phyloP scores from a whole-genome alignment of 129 eudicot genomes.

The Artemisia annua region DNA sequence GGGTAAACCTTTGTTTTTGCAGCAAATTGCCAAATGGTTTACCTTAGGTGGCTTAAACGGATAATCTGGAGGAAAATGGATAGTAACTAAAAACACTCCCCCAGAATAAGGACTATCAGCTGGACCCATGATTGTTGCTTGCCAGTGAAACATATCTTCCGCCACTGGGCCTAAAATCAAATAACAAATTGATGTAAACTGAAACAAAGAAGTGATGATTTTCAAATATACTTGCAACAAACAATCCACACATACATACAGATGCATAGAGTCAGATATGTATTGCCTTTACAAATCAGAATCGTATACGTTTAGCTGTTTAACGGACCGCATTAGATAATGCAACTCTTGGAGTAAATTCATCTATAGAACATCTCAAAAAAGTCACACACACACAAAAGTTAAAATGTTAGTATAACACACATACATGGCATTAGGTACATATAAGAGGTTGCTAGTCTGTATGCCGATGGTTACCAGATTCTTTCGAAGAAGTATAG shows the following conservation, averaged over 20 bases:
- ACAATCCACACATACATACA: neutral
- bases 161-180: slow-evolving; percentile 65
- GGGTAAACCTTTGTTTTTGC: neutral
- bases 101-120: slow-evolving; percentile 77
- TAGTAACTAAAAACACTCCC: slow-evolving; percentile 68
- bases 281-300: neutral
- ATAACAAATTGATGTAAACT: neutral
- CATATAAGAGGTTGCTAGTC: no score
- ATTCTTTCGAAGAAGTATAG: no score
- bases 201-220: slow-evolving; percentile 1
- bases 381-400: no score
- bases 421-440: no score
- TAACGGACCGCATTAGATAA: no score
- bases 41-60: slow-evolving; percentile 88
- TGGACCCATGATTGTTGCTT: slow-evolving; percentile 82
- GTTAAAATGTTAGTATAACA: no score
- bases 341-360: no score
- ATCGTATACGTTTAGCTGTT: no score
- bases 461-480: no score
- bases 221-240: neutral
- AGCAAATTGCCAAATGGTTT: neutral
- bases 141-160: slow-evolving; percentile 87
- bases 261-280: neutral
- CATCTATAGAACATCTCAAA: no score
- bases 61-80: slow-evolving; percentile 77